A percentile compares a stretch with the other conserved stretches of the same genome.
phyloP scores from a whole-genome alignment of 768 basidiomycete species.

The Tylopilus subfusipes region DNA sequence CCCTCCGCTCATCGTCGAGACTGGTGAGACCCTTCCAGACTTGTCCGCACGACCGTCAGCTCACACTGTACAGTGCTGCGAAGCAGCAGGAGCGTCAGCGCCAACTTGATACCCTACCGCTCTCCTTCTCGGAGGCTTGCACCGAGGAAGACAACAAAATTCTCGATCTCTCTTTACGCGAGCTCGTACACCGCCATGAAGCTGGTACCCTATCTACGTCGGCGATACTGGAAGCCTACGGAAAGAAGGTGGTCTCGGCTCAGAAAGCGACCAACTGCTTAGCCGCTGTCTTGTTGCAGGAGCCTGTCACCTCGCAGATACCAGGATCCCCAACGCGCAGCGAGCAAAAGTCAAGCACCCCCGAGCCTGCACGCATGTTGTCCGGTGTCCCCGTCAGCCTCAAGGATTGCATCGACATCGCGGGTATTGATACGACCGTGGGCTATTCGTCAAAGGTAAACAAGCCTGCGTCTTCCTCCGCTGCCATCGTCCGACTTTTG shows the following conservation, averaged over 20 bases:
- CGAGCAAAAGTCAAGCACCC: neutral
- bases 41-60: neutral
- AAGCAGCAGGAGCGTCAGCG: constrained; percentile 34
- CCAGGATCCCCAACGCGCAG: constrained; percentile 7
- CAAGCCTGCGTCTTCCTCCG: constrained; percentile 33
- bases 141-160: constrained; percentile 36
- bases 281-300: constrained; percentile 42
- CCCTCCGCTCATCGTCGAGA: constrained; percentile 26
- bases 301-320: constrained; percentile 13
- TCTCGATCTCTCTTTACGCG: constrained; percentile 35
- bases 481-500: constrained; percentile 39
- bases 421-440: constrained; percentile 45
- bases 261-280: constrained; percentile 49
- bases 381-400: constrained; percentile 48
- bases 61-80: constrained; percentile 21
- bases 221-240: constrained; percentile 38
- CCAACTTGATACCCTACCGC: constrained; percentile 29
- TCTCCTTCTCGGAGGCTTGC: constrained; percentile 26
- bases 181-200: constrained; percentile 35
- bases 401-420: constrained; percentile 46
- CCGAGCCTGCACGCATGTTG: constrained; percentile 24
- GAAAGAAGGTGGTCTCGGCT: constrained; percentile 38
- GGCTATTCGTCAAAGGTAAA: constrained; percentile 40
- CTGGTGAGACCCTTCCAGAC: constrained; percentile 22
- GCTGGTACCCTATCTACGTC: constrained; percentile 25